Percentiles rank a stretch among this genome's conserved stretches.
These are phyloP conservation scores for Scutellaria barbata DNA, from an alignment of 257 asterid genomes.

Conservation along the genomic window DNA sequence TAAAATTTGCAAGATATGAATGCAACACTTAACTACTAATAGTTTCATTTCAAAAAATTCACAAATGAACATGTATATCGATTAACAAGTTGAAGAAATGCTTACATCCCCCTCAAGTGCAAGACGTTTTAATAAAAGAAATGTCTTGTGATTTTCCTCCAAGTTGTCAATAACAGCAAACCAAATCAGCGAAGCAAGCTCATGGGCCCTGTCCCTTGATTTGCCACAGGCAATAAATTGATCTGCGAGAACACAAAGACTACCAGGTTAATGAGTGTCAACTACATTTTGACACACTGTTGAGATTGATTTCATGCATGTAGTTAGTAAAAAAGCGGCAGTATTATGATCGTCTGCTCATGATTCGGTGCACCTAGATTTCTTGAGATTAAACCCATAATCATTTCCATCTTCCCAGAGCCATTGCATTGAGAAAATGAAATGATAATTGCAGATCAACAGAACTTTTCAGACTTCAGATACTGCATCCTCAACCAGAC, in stretches of 20 bases:
- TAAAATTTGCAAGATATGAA: background rate
- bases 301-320: background rate
- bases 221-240: constrained; percentile 81
- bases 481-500: background rate
- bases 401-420: background rate
- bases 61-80: constrained; percentile 6
- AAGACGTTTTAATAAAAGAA: constrained; percentile 62
- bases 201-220: constrained; percentile 71
- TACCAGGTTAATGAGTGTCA: background rate
- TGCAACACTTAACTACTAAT: background rate
- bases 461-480: background rate
- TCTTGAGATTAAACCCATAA: background rate
- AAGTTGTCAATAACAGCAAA: constrained; percentile 71
- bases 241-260: constrained; percentile 51
- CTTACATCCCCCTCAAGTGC: constrained; percentile 76
- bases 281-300: background rate
- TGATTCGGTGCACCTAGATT: background rate
- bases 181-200: constrained; percentile 74
- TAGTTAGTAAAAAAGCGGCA: background rate
- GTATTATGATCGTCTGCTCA: constrained; percentile 1
- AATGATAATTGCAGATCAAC: background rate
- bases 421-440: background rate
- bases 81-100: constrained; percentile 8
- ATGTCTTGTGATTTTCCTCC: constrained; percentile 70
- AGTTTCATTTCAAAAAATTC: background rate